phyloP scores from a whole-genome alignment of 495 filamentous ascomycete genomes.

The Penicillium angulare region DNA sequence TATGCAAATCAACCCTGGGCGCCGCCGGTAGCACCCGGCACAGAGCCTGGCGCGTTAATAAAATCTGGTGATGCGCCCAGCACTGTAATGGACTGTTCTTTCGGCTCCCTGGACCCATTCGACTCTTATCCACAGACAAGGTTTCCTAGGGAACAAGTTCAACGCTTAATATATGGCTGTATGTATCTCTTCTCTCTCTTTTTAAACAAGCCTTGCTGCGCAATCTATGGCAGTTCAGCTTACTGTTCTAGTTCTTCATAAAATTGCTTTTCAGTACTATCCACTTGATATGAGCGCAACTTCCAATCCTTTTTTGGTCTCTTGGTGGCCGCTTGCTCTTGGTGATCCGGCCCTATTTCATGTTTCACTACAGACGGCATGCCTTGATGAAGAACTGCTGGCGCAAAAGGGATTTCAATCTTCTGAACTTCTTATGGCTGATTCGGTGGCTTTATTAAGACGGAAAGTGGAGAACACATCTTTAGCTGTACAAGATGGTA shows the following conservation, averaged over 20 bases:
- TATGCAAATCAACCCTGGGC: slow-evolving; percentile 50
- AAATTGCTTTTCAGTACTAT: slow-evolving; percentile 55
- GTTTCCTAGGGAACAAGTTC: slow-evolving; percentile 42
- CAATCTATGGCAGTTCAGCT: slow-evolving; percentile 7
- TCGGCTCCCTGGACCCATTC: slow-evolving; percentile 45
- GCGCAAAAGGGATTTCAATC: slow-evolving; percentile 46
- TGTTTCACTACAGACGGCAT: slow-evolving; percentile 53
- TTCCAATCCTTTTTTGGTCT: slow-evolving; percentile 52
- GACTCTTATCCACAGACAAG: slow-evolving; percentile 51
- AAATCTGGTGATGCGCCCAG: slow-evolving; percentile 1
- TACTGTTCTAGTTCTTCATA: slow-evolving; percentile 40
- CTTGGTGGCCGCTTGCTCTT: slow-evolving; percentile 54
- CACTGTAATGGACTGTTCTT: slow-evolving; percentile 15
- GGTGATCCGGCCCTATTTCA: slow-evolving; percentile 52
- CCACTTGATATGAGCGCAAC: slow-evolving; percentile 46
- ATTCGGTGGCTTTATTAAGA: slow-evolving; percentile 46
- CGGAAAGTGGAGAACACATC: slow-evolving; percentile 41
- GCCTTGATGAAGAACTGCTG: slow-evolving; percentile 48
- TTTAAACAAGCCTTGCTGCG: too few species aligned
- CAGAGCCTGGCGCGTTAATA: slow-evolving; percentile 5
- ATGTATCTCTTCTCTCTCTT: too few species aligned
- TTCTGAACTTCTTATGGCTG: slow-evolving; percentile 52
- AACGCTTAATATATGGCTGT: slow-evolving; percentile 52
- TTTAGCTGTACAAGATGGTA: slow-evolving; percentile 51
- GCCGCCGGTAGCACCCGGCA: slow-evolving; percentile 12